Base-by-base conservation (phyloP, 352 stramenopile genomes). In the Phytophthora pinifolia region DNA sequence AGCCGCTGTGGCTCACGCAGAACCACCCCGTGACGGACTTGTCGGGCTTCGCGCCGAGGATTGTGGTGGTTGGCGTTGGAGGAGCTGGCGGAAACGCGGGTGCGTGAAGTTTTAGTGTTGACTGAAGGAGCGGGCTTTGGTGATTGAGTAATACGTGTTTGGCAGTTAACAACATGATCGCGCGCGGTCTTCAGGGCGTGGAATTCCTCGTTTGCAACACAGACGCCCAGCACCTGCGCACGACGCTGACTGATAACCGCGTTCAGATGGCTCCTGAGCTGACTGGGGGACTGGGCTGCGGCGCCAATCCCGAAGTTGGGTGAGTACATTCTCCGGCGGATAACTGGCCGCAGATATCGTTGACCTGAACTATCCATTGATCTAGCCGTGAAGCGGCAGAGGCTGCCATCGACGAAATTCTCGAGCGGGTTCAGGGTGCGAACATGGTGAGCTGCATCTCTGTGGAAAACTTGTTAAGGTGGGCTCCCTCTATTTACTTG, bases 181-280 rank as follows among this genome's bases (percentile, higher is more conserved):
- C 84, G 37, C 79, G 83, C 27, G 84, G 82, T 2, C 63, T 94
- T 13, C 73, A 92, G 57, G 84, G 84, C 38, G 84, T 94, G 22
- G 83, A 94, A 53, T 94, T 94, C 39, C 66, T 97, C 31, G 88
- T 97, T 27, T 96, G 88, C 74, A 97, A 97, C 70, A 97, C 88
- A 35, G 88, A 97, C 44, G 85, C 88, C 32, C 88, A 97, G 76
- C 88, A 97, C 45, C 63, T 97, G 50, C 86, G 86, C 52, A 96
- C 86, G 46, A 96, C 85, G 12, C 62, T 96, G 32, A 96, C 88
- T 20, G 87, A 96, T 49, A 97, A 97, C 61, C 83, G 88, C 42
- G 71, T 97, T 56, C 88, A 96, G 59, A 94, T 94, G 84, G 82
- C 80, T 3, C 86, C 88, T 12, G 83, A 94, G 25, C 65, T 96